Percentiles rank a stretch among this genome's conserved stretches.
These are phyloP conservation scores for Delonix regia DNA, from an alignment of 306 rosid genomes.

Conservation along the genomic window DNA sequence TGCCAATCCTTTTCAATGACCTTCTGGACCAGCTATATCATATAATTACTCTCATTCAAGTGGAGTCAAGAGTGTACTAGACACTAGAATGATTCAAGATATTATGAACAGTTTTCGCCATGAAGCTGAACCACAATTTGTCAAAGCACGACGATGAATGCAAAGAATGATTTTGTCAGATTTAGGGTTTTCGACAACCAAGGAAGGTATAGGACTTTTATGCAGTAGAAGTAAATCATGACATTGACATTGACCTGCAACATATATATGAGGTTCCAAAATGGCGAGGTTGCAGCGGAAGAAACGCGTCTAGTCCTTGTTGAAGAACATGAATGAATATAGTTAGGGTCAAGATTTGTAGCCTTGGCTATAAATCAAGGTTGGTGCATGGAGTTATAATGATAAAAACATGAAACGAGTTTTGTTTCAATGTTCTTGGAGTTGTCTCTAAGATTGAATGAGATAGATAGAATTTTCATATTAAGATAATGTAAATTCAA, in stretches of 20 bases:
- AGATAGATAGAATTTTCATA: too few relatives aligned
- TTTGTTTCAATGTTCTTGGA: too few relatives aligned
- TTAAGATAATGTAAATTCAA: too few relatives aligned
- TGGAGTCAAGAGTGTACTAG: neutral
- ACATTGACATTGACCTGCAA: constrained; percentile 31
- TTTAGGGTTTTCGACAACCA: neutral
- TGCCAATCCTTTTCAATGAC: constrained; percentile 29
- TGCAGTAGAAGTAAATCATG: neutral
- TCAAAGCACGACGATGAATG: constrained; percentile 2
- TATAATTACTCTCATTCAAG: neutral
- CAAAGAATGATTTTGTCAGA: constrained; percentile 30
- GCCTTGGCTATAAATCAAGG: constrained; percentile 38
- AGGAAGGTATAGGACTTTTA: neutral
- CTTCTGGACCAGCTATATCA: constrained; percentile 2
- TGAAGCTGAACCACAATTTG: constrained; percentile 13
- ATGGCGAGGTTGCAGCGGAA: constrained; percentile 40
- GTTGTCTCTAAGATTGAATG: too few relatives aligned
- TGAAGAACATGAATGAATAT: constrained; percentile 29
- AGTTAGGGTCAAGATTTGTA: neutral
- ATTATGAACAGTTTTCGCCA: constrained; percentile 22
- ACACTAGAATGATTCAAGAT: constrained; percentile 8
- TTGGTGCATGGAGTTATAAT: neutral
- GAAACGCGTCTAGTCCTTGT: constrained; percentile 43
- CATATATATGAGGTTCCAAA: constrained; percentile 25
- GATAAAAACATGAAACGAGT: neutral